phyloP scores from a whole-genome alignment of 2,329 filamentous ascomycete genomes.

The Ilyonectria robusta region DNA sequence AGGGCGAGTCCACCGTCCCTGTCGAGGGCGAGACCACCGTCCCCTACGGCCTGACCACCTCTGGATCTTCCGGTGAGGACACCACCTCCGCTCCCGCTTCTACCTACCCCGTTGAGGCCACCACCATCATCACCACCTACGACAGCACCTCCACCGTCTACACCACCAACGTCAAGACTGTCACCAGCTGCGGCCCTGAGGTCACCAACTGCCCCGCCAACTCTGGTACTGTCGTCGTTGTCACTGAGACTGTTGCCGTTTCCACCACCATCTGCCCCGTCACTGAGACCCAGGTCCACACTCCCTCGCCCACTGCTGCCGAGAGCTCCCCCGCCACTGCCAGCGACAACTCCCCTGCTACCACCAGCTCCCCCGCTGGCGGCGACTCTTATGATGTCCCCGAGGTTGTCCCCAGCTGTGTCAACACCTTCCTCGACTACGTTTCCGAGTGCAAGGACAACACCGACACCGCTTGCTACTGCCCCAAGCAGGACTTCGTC shows the following conservation, averaged over 20 bases:
- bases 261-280: conserved; percentile 46
- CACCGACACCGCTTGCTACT: conserved; percentile 88
- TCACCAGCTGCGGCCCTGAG: conserved; percentile 56
- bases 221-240: conserved; percentile 38
- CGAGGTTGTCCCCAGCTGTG: conserved; percentile 83
- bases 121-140: conserved; percentile 51
- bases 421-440: conserved; percentile 89
- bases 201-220: conserved; percentile 64
- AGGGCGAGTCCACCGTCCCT: conserved; percentile 12
- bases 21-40: conserved; percentile 11
- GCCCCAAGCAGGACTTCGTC: conserved; percentile 83
- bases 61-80: conserved; percentile 3
- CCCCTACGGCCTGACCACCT: conserved; percentile 13
- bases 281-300: conserved; percentile 39
- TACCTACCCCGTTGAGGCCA: conserved; percentile 15
- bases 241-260: conserved; percentile 44
- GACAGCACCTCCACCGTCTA: conserved; percentile 48
- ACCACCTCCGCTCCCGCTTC: background rate
- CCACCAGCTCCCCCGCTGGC: conserved; percentile 48
- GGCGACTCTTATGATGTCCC: conserved; percentile 60
- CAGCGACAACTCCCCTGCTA: conserved; percentile 35
- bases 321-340: conserved; percentile 23
- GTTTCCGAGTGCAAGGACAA: conserved; percentile 83
- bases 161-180: conserved; percentile 48
- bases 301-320: conserved; percentile 27